Evolutionary conservation across 441 rosid species (phyloP).

Genomic region (Brassica hybrid): DNA sequence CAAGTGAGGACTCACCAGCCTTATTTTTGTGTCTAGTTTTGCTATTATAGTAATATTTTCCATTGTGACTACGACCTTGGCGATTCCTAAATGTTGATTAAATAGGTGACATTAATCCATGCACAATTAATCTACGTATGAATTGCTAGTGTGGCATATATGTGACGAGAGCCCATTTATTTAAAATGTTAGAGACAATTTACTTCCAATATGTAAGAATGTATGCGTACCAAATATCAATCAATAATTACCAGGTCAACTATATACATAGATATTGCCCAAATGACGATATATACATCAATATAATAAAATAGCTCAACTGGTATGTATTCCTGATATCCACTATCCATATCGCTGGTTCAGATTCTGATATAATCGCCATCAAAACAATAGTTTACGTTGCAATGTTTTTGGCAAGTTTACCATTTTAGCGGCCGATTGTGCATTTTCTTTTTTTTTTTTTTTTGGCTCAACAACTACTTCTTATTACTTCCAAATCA

Average conservation of each 20-base stretch:
- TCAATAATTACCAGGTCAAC: constrained; percentile 38
- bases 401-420: neutral
- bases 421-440: neutral
- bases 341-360: neutral
- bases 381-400: neutral
- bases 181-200: constrained; percentile 26
- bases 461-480: neutral
- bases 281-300: constrained; percentile 9
- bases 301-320: constrained; percentile 7
- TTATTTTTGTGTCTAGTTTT: too few species aligned
- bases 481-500: too few species aligned
- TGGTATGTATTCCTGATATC: constrained; percentile 11
- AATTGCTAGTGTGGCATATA: constrained; percentile 20
- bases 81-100: neutral
- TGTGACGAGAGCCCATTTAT: constrained; percentile 16
- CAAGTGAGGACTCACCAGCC: neutral
- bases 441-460: neutral
- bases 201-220: constrained; percentile 36
- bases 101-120: neutral
- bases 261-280: constrained; percentile 19
- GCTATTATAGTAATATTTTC: too few species aligned
- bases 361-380: neutral
- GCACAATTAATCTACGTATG: constrained; percentile 3
- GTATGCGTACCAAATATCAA: constrained; percentile 25
- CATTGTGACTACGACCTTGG: too few species aligned